Base-by-base conservation (phyloP, 2,329 filamentous ascomycete genomes). In the Verticillium zaregamsianum region DNA sequence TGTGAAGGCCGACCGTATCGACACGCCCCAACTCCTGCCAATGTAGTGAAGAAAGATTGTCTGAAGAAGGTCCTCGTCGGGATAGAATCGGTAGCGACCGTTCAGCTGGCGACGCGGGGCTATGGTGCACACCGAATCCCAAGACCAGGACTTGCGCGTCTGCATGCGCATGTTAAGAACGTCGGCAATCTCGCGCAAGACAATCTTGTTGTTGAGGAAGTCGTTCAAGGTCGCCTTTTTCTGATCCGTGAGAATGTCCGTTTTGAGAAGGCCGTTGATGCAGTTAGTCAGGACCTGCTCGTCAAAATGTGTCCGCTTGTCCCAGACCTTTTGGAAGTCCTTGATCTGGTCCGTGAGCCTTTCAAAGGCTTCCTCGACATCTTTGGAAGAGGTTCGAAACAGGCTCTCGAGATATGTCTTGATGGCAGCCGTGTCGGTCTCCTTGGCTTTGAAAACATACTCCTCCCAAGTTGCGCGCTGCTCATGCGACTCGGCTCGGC, bases 21-120 rank as follows among this genome's bases (percentile, higher is more conserved):
- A 63, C 2, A 72, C 68, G 2, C 73, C 72, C 71, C 76, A 78
- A 15, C 66, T 67, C 20, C 72, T 66, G 4, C 77, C 77, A 32
- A 80, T 66, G 62, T 74, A 77, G 35, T 79, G 73, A 5, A 80
- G 65, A 11, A 80, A 69, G 17, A 80, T 71, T 1, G 76, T 73
- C 59, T 79, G 74, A 11, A 79, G 70, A 3, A 78, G 70, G 63
- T 88, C 85, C 59, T 80, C 77, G 59, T 80, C 76, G 76, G 85
- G 84, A 67, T 80, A 86, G 31, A 86, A 80, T 2, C 84, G 77
- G 67, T 87, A 88, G 57, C 78, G 73, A 66, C 78, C 78, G 67
- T 75, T 79, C 25, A 79, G 71, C 32, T 77, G 73, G n/a, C 76
- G 73, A 28, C 77, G 73, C 68, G 75, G 72, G 52, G 75, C 68